Evolutionary conservation across 345 rosid species (phyloP).

Genomic region (Hirschfeldia incana): DNA sequence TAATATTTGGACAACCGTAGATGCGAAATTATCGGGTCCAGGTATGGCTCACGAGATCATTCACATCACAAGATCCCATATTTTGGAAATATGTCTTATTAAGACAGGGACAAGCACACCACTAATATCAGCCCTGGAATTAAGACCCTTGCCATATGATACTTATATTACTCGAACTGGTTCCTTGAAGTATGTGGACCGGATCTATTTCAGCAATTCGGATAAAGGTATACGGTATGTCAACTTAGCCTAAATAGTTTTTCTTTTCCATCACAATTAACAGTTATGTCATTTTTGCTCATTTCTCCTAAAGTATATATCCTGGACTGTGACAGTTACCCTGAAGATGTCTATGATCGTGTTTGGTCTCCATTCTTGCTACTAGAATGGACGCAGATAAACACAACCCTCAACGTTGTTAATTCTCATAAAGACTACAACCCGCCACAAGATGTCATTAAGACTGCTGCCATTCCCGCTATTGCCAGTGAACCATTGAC

Average conservation of each 20-base stretch:
- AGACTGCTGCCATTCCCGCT: slow-evolving; percentile 26
- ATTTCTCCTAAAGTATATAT: neutral
- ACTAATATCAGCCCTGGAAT: neutral
- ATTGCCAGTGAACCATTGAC: slow-evolving; percentile 19
- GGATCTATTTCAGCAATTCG: neutral
- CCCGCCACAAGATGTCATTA: slow-evolving; percentile 33
- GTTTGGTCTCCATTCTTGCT: slow-evolving; percentile 24
- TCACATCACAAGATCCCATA: slow-evolving; percentile 28
- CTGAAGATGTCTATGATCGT: slow-evolving; percentile 16
- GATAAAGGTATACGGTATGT: neutral
- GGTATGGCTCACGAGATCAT: slow-evolving; percentile 38
- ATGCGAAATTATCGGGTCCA: neutral
- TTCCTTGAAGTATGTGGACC: neutral
- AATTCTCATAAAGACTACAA: neutral
- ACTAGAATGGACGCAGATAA: neutral
- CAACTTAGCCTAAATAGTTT: neutral
- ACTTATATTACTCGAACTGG: neutral
- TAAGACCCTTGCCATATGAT: slow-evolving; percentile 4
- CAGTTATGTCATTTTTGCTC: neutral
- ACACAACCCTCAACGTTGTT: slow-evolving; percentile 9
- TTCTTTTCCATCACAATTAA: neutral
- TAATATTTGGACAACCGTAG: slow-evolving; percentile 36
- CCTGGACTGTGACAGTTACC: neutral
- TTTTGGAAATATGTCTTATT: slow-evolving; percentile 45
- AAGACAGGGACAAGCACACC: slow-evolving; percentile 29